Evolutionary conservation across 257 asterid genomes (phyloP), one percentile per base, ranked within the genome.

Genomic region (Striga asiatica): DNA sequence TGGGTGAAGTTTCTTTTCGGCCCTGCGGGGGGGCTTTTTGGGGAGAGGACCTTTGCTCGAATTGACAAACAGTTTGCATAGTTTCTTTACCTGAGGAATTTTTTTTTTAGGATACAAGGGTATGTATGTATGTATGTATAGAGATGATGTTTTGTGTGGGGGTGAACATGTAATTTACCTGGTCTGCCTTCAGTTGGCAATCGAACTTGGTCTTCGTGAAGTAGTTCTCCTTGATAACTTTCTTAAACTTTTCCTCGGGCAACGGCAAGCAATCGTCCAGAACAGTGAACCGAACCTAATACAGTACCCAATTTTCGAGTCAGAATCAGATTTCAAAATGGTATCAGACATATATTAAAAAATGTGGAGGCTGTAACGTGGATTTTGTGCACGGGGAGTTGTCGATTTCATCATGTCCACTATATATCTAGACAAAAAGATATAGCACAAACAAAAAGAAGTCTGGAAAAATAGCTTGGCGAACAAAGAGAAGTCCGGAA

Each of bases 181-280:
- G 97, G 53, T 72, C 79, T 2, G 82, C 70, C 14, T 66, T 91
- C 65, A 91, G 80, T 59, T 43, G 65, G 72, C 94, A 75, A 62
- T 82, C 76, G 43, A 91, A 91, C 73, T 82, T 91, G 53, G 59
- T 72, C 32, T 66, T 80, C 2, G 94, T 74, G 45, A 47, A 80
- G 75, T 91, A 91, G 71, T 80, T 91, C 7, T 70, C 82, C 71
- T 76, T 73, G 50, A 87, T 78, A 20, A 75, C 78, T 53, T 28
- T 75, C 74, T 76, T 87, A 76, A 91, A 87, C 71, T 72, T 82
- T 71, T 87, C 95, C 71, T 87, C 97, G 2, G 93, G 80, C 69
- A 87, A 52, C 2, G 98, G 95, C 73, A 77, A 57, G 73, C 93
- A 91, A 63, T 82, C 82, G 10, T 76, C 82, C 49, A 78, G 49